phyloP scores from a whole-genome alignment of 2,329 filamentous ascomycete genomes.

The Aspergillus latus region DNA sequence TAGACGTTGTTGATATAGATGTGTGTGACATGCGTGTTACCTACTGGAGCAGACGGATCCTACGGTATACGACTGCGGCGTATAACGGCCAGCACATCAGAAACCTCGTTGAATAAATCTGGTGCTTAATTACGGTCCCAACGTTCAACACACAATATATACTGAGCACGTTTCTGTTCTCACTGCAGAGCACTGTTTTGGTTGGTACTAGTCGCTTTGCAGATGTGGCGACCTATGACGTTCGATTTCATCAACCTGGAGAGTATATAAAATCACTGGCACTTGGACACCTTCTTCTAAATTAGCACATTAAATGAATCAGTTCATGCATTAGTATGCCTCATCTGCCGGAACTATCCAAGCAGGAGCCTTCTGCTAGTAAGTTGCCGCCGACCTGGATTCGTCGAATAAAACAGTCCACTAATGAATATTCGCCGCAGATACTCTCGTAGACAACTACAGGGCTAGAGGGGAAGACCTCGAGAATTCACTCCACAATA shows the following conservation, averaged over 20 bases:
- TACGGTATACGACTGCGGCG: no score
- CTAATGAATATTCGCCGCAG: background rate
- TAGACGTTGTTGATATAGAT: no score
- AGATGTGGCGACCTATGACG: background rate
- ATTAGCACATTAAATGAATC: background rate
- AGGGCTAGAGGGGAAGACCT: background rate
- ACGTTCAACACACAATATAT: no score
- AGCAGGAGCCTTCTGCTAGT: constrained; percentile 14
- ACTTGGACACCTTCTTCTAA: background rate
- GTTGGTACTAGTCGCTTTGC: no score
- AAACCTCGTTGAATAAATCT: no score
- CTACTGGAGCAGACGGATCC: no score
- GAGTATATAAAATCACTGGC: background rate
- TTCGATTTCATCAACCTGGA: background rate
- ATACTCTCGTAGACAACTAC: background rate
- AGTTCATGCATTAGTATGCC: background rate
- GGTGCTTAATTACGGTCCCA: no score
- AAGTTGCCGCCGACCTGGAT: background rate
- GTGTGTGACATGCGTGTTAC: no score
- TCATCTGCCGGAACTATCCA: constrained; percentile 8
- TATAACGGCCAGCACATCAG: no score
- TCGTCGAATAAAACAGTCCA: background rate
- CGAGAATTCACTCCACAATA: background rate
- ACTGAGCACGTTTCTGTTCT: no score
- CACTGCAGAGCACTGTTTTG: no score